Evolutionary conservation across 768 basidiomycete genomes (phyloP).

Genomic region (Amanita molliuscula): DNA sequence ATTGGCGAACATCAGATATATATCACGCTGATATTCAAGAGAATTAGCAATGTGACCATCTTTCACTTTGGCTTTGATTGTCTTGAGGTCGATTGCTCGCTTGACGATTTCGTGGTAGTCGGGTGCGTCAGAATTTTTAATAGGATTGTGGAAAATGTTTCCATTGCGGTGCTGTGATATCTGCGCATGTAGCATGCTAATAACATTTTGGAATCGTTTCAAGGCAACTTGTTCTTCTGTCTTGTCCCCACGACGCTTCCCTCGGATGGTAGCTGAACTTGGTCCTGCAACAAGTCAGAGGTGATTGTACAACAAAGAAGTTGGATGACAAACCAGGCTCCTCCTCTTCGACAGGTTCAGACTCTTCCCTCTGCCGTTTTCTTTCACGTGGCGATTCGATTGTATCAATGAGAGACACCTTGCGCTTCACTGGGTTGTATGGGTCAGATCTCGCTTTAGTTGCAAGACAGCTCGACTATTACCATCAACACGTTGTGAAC

Average conservation of each 20-base stretch:
- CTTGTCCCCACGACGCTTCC: conserved; percentile 23
- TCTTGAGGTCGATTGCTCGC: conserved; percentile 93
- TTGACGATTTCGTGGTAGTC: conserved; percentile 90
- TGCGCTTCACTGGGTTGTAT: conserved; percentile 45
- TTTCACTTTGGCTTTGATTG: conserved; percentile 77
- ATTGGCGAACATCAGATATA: conserved; percentile 92
- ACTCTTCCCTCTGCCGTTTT: conserved; percentile 58
- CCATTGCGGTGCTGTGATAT: conserved; percentile 83
- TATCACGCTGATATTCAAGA: conserved; percentile 82
- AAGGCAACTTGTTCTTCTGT: conserved; percentile 43
- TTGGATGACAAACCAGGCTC: conserved; percentile 33
- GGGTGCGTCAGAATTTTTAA: conserved; percentile 79
- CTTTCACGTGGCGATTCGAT: conserved; percentile 37
- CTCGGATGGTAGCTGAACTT: conserved; percentile 21
- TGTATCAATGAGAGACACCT: conserved; percentile 44
- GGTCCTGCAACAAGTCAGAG: conserved; percentile 14
- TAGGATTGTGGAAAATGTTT: conserved; percentile 85
- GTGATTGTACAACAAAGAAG: conserved; percentile 5
- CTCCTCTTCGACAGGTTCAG: conserved; percentile 57
- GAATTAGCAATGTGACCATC: conserved; percentile 76
- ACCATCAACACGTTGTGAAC: conserved; percentile 22
- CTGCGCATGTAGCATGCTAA: conserved; percentile 69
- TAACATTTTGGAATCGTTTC: conserved; percentile 74
- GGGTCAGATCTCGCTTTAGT: neutral
- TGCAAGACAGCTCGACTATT: neutral